Percentiles rank a stretch among this genome's conserved stretches.
These are phyloP conservation scores for Scutellaria baicalensis DNA, from an alignment of 257 asterid genomes.

Conservation along the genomic window DNA sequence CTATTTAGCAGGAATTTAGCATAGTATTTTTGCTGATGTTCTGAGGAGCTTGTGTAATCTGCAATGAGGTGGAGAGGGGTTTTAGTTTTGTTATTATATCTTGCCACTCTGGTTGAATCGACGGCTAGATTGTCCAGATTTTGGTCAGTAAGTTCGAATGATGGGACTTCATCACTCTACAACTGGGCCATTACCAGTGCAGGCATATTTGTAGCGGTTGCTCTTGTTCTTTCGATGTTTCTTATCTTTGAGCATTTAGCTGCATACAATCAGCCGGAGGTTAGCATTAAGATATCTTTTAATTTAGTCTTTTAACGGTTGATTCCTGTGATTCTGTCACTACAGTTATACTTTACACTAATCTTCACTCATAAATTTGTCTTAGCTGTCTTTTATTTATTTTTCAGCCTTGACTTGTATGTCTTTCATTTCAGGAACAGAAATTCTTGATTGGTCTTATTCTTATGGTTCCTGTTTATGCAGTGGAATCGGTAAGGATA, in stretches of 20 bases:
- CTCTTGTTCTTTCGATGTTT: slow-evolving; percentile 71
- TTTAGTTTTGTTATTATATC: slow-evolving; percentile 28
- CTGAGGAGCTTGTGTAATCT: slow-evolving; percentile 21
- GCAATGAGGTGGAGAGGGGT: slow-evolving; percentile 68
- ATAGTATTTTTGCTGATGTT: slow-evolving; percentile 8
- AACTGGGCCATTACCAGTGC: slow-evolving; percentile 78
- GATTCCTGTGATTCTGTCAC: neutral
- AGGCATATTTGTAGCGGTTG: slow-evolving; percentile 67
- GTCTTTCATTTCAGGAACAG: slow-evolving; percentile 74
- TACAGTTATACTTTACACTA: neutral
- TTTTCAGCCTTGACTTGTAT: slow-evolving; percentile 1
- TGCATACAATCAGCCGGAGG: slow-evolving; percentile 95
- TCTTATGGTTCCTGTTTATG: slow-evolving; percentile 99
- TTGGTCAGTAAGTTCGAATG: slow-evolving; percentile 27
- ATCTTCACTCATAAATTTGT: neutral
- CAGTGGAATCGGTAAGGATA: slow-evolving; percentile 77
- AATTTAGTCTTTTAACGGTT: neutral
- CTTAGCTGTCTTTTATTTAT: neutral
- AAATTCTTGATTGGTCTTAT: slow-evolving; percentile 85
- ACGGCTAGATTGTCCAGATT: slow-evolving; percentile 41
- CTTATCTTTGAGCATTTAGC: slow-evolving; percentile 90
- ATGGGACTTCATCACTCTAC: slow-evolving; percentile 49
- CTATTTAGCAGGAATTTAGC: neutral
- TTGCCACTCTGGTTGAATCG: slow-evolving; percentile 48
- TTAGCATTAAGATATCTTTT: slow-evolving; percentile 15